These are phyloP conservation scores for Amylocarpus encephaloides DNA, from an alignment of 2,329 filamentous ascomycete genomes.

Conservation along the genomic window DNA sequence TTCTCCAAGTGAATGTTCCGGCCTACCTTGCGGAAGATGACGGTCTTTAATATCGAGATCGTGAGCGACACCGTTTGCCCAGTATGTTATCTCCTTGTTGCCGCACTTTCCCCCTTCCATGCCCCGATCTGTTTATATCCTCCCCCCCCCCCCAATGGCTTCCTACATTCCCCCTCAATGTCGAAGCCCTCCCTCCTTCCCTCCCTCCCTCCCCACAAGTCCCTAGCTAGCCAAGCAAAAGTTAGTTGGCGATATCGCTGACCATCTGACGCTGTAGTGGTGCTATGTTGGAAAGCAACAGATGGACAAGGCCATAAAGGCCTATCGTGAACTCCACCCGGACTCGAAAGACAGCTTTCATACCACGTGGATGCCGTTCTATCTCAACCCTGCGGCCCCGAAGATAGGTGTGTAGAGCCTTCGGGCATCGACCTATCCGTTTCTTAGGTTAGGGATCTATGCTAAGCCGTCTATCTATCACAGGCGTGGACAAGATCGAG, in stretches of 20 bases:
- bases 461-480: conserved; percentile 9
- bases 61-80: conserved; percentile 80
- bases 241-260: too few species aligned
- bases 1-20: conserved; percentile 17
- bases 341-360: conserved; percentile 61
- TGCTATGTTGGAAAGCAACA: conserved; percentile 77
- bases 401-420: conserved; percentile 38
- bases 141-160: too few species aligned
- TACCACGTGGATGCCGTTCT: conserved; percentile 72
- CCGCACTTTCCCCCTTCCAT: too few species aligned
- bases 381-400: conserved; percentile 63
- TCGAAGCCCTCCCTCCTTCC: too few species aligned
- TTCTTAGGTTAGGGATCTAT: not conserved
- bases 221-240: too few species aligned
- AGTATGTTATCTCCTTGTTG: too few species aligned
- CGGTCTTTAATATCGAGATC: conserved; percentile 68
- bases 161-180: too few species aligned
- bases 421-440: too few species aligned
- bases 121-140: too few species aligned
- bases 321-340: conserved; percentile 58
- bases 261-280: conserved; percentile 30
- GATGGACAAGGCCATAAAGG: conserved; percentile 63
- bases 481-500: conserved; percentile 45
- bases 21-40: conserved; percentile 45
- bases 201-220: too few species aligned